phyloP scores from a whole-genome alignment of 2,329 filamentous ascomycete genomes.

The Clonostachys byssicola region DNA sequence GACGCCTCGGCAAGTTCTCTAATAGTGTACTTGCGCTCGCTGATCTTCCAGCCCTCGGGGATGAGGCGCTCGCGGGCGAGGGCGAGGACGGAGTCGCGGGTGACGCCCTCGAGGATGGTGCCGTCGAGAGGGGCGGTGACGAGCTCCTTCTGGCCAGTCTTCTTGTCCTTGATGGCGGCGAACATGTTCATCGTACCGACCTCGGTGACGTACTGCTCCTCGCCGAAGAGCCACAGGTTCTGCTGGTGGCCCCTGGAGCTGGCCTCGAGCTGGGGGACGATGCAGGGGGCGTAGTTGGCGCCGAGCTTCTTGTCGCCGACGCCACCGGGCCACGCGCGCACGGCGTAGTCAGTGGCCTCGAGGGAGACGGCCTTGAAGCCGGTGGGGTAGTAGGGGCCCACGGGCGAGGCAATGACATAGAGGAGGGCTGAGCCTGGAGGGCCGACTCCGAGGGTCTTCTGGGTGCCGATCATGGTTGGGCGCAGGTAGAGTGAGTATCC shows the following conservation, averaged over 20 bases:
- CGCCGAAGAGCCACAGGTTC: constrained; percentile 95
- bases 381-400: constrained; percentile 96
- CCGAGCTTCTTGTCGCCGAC: constrained; percentile 98
- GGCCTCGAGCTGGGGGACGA: constrained; percentile 91
- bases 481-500: constrained; percentile 96
- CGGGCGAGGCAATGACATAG: constrained; percentile 92
- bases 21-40: constrained; percentile 92
- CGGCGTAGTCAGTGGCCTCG: constrained; percentile 94
- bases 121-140: constrained; percentile 94
- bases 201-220: constrained; percentile 94
- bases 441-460: constrained; percentile 87
- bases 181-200: constrained; percentile 99
- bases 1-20: constrained; percentile 76
- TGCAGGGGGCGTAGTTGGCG: constrained; percentile 98
- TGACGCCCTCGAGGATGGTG: constrained; percentile 94
- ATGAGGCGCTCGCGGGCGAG: constrained; percentile 80
- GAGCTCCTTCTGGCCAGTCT: constrained; percentile 87
- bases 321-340: constrained; percentile 95
- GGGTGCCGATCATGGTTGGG: constrained; percentile 95
- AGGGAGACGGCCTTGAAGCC: constrained; percentile 96
- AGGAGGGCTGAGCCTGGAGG: constrained; percentile 89
- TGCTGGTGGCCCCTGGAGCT: constrained; percentile 92
- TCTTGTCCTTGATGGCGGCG: constrained; percentile 76
- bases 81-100: constrained; percentile 82
- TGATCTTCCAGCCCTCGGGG: constrained; percentile 83